Evolutionary conservation across 345 rosid species (phyloP), one percentile per base, ranked within the genome.

Genomic region (Salix dunnii): DNA sequence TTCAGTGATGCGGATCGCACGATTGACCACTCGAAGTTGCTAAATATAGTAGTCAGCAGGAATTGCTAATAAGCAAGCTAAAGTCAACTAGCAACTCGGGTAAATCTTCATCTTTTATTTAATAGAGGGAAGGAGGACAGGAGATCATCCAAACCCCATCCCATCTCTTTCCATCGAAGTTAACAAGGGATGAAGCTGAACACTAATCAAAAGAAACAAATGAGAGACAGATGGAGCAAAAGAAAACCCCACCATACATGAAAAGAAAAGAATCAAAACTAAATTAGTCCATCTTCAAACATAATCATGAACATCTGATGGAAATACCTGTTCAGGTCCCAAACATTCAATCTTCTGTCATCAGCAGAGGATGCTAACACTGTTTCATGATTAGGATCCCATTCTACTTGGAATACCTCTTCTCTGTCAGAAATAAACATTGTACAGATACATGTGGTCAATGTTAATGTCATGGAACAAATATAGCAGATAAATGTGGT

Each of bases 371-470:
- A 96, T 66, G 97, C 99, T 36, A 94, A 85, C 78, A 96, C 94
- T 2, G 95, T 89, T 76, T 91, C 98, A 60, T 96, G 95, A 84
- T 92, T 90, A 33, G 99, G 98, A 88, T 96, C 93, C 97, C 99
- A 96, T 77, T 94, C 98, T 74, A 96, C 99, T 85, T 94, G 97
- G 82, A 87, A 90, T 48, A 96, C 99, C 69, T 94, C 98, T 70
- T 88, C 98, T 69, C 99, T 91, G 92, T 71, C 70, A 67, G 46
- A 70, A 73, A 48, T 43, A 73, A 73, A 82, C 17, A 51, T 20
- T 9, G 23, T 7, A 51, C 58, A 51, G n/a, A 7, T 7, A 20
- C n/a, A 51, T 18, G 58, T 51, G 20, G 23, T 51, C 58, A 35
- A 35, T 35, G 36, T 5, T 5, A 51, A 51, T 51, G 23, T 21